Evolutionary conservation across 164 flowering plant genomes (phyloP).

Genomic region (Macadamia integrifolia): DNA sequence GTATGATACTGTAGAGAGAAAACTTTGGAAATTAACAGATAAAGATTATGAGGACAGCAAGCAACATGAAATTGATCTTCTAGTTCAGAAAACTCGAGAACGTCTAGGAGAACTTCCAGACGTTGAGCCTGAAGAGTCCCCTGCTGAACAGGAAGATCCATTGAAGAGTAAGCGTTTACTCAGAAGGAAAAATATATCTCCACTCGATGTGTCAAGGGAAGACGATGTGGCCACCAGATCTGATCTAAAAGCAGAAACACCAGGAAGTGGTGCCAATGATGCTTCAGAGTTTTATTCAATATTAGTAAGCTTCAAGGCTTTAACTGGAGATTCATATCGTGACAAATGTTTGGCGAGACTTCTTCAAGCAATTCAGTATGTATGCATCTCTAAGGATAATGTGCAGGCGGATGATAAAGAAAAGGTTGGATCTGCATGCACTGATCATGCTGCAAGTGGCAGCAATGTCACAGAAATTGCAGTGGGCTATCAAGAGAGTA

Average conservation of each 20-base stretch:
- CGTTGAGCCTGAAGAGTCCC: constrained; percentile 49
- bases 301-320: constrained; percentile 47
- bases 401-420: constrained; percentile 29
- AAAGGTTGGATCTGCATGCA: constrained; percentile 19
- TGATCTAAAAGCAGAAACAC: constrained; percentile 66
- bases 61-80: constrained; percentile 86
- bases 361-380: constrained; percentile 51
- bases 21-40: constrained; percentile 84
- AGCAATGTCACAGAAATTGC: constrained; percentile 15
- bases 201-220: constrained; percentile 70
- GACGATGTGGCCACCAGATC: constrained; percentile 41
- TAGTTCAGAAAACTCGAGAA: constrained; percentile 70
- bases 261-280: constrained; percentile 52
- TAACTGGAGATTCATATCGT: constrained; percentile 66
- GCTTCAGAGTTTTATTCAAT: constrained; percentile 45
- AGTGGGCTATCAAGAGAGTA: constrained; percentile 28
- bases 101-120: constrained; percentile 81
- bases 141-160: constrained; percentile 46
- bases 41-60: constrained; percentile 81
- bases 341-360: constrained; percentile 85
- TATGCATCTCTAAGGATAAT: constrained; percentile 31
- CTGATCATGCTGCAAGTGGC: constrained; percentile 8
- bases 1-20: constrained; percentile 69
- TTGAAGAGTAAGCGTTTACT: constrained; percentile 39
- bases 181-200: constrained; percentile 53